Evolutionary conservation across 1,284 basidiomycete genomes (phyloP), one percentile per base, ranked within the genome.

Genomic region (Pascua guehoae): DNA sequence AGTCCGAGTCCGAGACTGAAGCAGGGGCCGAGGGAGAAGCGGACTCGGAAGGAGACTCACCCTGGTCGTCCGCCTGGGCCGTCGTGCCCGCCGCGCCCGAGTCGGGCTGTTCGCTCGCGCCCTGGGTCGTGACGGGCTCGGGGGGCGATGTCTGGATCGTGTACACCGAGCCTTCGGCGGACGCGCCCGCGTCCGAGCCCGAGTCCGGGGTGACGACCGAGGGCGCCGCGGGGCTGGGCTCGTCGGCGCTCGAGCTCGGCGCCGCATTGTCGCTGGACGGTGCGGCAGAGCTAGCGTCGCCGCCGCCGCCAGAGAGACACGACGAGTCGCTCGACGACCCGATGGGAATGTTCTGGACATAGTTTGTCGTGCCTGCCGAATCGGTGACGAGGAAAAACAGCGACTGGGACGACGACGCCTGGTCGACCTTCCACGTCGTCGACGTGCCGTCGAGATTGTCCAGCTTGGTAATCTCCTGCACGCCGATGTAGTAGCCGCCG

Each of bases 311-410:
- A 8, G 12, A 1, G 38, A 74, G 50, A 61, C 72, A 76, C 38
- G 61, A 66, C 32, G 49, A 49, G 56, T 74, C 71, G 37, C 53
- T 58, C 24, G 64, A 64, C 0, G 39, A 41, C 3, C 38, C 60
- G 9, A 75, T 67, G 32, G 67, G 50, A n/a, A 75, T 47, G 52
- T 71, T 72, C 60, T 77, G 74, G n/a, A 69, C 54, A 58, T 77
- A 75, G 18, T 69, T 71, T 16, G 66, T 66, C 12, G 60, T 53
- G 43, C 69, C 70, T 3, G 47, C 57, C 5, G 67, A 57, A 55
- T 75, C 75, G 14, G 65, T 71, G 9, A 77, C 60, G 56, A 70
- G 64, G 65, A 77, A 77, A 58, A 72, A 69, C 54, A 77, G 56
- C 12, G 49, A 17, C 48, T 62, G 61, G 7, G 61, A 61, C 12